Base-by-base conservation (phyloP, 2,329 filamentous ascomycete species). In the Zymoseptoria brevis region DNA sequence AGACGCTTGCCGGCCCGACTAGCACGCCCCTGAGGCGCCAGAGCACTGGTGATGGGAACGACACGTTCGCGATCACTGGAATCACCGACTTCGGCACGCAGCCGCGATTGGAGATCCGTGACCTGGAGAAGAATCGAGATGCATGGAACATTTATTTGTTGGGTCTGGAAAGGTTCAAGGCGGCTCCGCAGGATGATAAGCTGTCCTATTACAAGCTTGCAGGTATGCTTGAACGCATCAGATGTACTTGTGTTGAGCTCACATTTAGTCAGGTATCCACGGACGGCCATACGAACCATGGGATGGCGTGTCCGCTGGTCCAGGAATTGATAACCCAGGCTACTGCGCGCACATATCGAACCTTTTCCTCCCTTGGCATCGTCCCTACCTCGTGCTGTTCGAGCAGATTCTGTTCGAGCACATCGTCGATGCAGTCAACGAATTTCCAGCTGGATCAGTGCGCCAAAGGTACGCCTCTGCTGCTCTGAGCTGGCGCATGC, bases 351-450 rank as follows among this genome's bases (percentile, higher is more conserved):
- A 96, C 73, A 82, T 80, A 22, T 88, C 87, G 1, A 83, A 87
- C 49, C 76, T 94, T 16, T 94, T 96, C 71, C 83, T 87, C 48
- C 81, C 86, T 48, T 95, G 90, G 90, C 90, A 96, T 77, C 83
- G 90, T 54, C 88, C 89, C 0, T 95, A 93, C 72, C 77, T 94
- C 57, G 77, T 82, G 8, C 74, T 87, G 8, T 64, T 50, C 35
- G 60, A 77, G 75, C 77, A 80, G 74, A 70, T 73, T 9, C 71
- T 75, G 55, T 77, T 74, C 65, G 63, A 68, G 30, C 68, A 73
- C 60, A 73, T 79, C 24, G 64, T 72, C 50, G 74, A 74, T 53
- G 73, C 74, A 45, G 76, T 77, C 50, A 69, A 71, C 57, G 68
- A 71, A 7, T 79, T 78, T 66, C 75, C 77, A 6, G 60, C 67